Evolutionary conservation across 108 stramenopile species (phyloP).

Genomic region (Nannochloropsis granulata): DNA sequence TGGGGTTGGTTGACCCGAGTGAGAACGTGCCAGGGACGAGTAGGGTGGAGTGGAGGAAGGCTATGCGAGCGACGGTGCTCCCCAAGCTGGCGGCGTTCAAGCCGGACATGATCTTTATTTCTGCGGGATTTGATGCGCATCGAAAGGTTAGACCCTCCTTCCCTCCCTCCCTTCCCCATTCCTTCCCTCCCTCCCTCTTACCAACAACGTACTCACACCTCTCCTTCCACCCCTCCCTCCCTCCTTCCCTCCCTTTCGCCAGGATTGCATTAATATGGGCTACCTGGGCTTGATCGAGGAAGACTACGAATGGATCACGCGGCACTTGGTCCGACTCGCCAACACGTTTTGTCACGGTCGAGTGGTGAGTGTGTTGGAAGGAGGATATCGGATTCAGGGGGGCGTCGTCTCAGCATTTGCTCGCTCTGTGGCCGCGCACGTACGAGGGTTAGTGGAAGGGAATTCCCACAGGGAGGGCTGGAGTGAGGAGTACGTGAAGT

Average conservation of each 20-base stretch:
- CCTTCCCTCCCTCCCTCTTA: not conserved
- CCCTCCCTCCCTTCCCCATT: not conserved
- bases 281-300: conserved; percentile 82
- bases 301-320: conserved; percentile 91
- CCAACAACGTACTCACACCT: not conserved
- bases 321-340: conserved; percentile 69
- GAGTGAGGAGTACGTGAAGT: not conserved
- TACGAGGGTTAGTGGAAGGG: conserved; percentile 20
- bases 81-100: conserved; percentile 54
- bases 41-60: not conserved
- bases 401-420: conserved; percentile 28
- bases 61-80: conserved; percentile 10
- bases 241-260: not conserved
- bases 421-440: conserved; percentile 29
- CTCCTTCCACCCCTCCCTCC: not conserved
- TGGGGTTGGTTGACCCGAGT: not conserved
- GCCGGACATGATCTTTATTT: conserved; percentile 90
- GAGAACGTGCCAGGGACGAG: not conserved
- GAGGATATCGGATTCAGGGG: conserved; percentile 81
- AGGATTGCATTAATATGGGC: conserved; percentile 21
- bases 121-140: conserved; percentile 97
- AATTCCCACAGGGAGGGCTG: conserved; percentile 11
- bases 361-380: conserved; percentile 82
- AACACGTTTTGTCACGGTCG: conserved; percentile 83
- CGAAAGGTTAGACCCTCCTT: conserved; percentile 2